Evolutionary conservation across 208 protist species (phyloP).

Genomic region (Naegleria lovaniensis): DNA sequence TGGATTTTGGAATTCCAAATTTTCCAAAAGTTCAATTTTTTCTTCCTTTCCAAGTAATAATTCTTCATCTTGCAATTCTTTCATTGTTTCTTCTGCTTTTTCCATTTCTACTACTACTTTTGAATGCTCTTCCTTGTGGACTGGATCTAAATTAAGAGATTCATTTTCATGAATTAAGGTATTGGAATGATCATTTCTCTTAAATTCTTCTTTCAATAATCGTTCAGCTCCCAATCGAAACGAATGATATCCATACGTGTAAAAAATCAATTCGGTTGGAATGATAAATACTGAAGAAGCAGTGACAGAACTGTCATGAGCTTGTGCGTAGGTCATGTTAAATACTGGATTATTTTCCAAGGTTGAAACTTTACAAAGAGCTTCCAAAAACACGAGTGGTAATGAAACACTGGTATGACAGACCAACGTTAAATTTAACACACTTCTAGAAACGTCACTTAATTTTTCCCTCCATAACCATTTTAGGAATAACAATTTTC

Average conservation of each 20-base stretch:
- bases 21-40: too few relatives aligned
- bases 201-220: neutral
- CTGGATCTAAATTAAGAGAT: too few relatives aligned
- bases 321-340: neutral
- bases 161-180: too few relatives aligned
- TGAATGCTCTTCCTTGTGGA: too few relatives aligned
- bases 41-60: too few relatives aligned
- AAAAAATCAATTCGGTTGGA: neutral
- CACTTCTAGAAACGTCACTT: neutral
- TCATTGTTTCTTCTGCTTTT: too few relatives aligned
- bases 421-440: neutral
- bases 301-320: neutral
- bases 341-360: neutral
- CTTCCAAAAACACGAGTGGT: neutral
- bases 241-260: neutral
- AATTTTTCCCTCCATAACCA: neutral
- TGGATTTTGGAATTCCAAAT: too few relatives aligned
- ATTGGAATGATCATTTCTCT: too few relatives aligned
- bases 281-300: neutral
- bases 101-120: too few relatives aligned
- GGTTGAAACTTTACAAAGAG: neutral
- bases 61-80: too few relatives aligned
- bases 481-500: neutral
- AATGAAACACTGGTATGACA: neutral
- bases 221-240: neutral